Base-by-base conservation (phyloP, 805 yeast species). In the Sugiyamaella valdiviana region DNA sequence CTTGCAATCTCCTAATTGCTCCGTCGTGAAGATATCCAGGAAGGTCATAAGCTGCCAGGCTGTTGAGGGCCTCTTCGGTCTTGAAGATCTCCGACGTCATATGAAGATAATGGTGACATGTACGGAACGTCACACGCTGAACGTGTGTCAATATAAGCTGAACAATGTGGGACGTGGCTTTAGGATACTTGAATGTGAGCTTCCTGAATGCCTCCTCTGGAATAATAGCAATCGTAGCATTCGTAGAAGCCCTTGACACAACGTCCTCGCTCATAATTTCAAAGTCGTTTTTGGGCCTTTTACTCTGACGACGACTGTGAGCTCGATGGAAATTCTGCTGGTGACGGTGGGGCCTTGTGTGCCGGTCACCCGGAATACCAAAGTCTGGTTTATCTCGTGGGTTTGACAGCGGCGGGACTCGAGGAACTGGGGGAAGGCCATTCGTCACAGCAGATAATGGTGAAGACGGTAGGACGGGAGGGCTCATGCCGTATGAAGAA, bases 101-200 rank as follows among this genome's bases (percentile, higher is more conserved):
- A 0, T 95, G 96, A 43, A 91, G 70, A 63, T 91, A 93, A 53
- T 79, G 76, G 63, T 90, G 93, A 7, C 93, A 86, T 0, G 97
- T 86, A 60, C 86, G 90, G 65, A 91, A 81, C 0, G 98, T 91
- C 6, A 93, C 96, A 56, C 95, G 78, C 62, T 88, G 87, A 46
- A 93, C 73, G 53, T 95, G 76, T 1, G 95, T 83, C 48, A 91
- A 68, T 20, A 91, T 87, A 79, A 91, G 89, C 58, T 95, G 96
- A 12, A 91, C 91, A 24, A 93, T 90, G 64, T 90, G 96, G 0
- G 96, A 86, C 0, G 96, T 83, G 0, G 96, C 86, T 53, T 85
- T 79, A 5, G 98, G 98, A 61, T 82, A 87, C 57, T 81, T 85
- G 24, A 70, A 62, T 5, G 85, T 82, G 36, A 91, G 75, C 46